These are phyloP conservation scores for Domatiomyces globalis DNA, from an alignment of 2,329 filamentous ascomycete genomes.

Conservation along the genomic window DNA sequence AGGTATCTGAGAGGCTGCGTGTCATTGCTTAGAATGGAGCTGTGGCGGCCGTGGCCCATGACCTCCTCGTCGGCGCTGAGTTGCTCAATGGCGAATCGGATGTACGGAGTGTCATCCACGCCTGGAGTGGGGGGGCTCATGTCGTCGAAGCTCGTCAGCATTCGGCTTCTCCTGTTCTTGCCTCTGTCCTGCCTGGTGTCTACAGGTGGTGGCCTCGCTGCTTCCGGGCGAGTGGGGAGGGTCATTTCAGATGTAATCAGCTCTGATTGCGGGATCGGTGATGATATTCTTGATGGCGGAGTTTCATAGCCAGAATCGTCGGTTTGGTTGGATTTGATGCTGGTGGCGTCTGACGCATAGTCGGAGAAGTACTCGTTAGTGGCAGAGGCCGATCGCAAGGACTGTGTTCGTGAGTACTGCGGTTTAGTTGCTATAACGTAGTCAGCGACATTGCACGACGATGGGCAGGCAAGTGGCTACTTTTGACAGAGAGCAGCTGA, in stretches of 20 bases:
- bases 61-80: slow-evolving; percentile 61
- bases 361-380: slow-evolving; percentile 37
- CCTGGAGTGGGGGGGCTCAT: slow-evolving; percentile 51
- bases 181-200: slow-evolving; percentile 7
- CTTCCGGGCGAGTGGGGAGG: slow-evolving; percentile 10
- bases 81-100: slow-evolving; percentile 79
- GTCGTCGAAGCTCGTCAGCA: slow-evolving; percentile 20
- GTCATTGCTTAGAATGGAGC: slow-evolving; percentile 13
- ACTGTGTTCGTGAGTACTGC: slow-evolving; percentile 29
- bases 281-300: slow-evolving; percentile 25
- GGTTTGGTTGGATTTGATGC: slow-evolving; percentile 24
- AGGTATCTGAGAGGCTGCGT: background rate
- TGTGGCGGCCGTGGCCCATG: slow-evolving; percentile 38
- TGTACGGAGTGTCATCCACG: slow-evolving; percentile 72
- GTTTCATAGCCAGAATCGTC: slow-evolving; percentile 30
- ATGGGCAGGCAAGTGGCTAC: slow-evolving; percentile 18
- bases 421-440: slow-evolving; percentile 26
- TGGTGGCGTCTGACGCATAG: slow-evolving; percentile 25
- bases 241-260: slow-evolving; percentile 18
- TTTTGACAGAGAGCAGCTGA: slow-evolving; percentile 21
- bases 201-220: slow-evolving; percentile 13
- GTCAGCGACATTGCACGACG: background rate
- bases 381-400: slow-evolving; percentile 34
- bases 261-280: slow-evolving; percentile 11
- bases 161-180: slow-evolving; percentile 19